Evolutionary conservation across 2,329 filamentous ascomycete species (phyloP).

Genomic region (Aspergillus aculeatus): DNA sequence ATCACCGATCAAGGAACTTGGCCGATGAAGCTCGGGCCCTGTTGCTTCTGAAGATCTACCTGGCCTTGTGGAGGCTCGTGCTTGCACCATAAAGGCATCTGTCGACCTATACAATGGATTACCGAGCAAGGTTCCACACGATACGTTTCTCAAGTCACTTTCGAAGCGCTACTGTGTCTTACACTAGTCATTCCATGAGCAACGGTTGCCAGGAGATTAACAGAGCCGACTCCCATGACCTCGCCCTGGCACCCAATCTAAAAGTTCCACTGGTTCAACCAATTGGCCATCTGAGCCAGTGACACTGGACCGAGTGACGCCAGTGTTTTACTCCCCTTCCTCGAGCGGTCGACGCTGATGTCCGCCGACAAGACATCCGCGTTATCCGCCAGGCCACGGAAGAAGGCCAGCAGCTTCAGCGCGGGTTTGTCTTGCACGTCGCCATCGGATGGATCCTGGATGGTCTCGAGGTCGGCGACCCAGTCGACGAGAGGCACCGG

Average conservation of each 20-base stretch:
- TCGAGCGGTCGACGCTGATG: slow-evolving; percentile 45
- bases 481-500: slow-evolving; percentile 47
- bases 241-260: neutral
- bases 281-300: slow-evolving; percentile 47
- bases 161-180: too few relatives aligned
- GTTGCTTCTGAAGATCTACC: too few relatives aligned
- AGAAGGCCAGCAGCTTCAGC: slow-evolving; percentile 54
- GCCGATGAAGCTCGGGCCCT: too few relatives aligned
- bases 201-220: too few relatives aligned
- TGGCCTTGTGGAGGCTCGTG: too few relatives aligned
- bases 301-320: slow-evolving; percentile 43
- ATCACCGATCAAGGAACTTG: too few relatives aligned
- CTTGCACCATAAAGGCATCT: too few relatives aligned
- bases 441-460: slow-evolving; percentile 35
- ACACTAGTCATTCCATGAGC: too few relatives aligned
- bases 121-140: too few relatives aligned
- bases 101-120: too few relatives aligned
- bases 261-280: slow-evolving; percentile 4
- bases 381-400: slow-evolving; percentile 23
- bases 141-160: too few relatives aligned
- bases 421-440: slow-evolving; percentile 46
- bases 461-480: slow-evolving; percentile 44
- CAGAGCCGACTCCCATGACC: too few relatives aligned
- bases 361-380: slow-evolving; percentile 33
- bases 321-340: slow-evolving; percentile 45